These are phyloP conservation scores for Spinellus fusiger DNA, from an alignment of 192 early-diverging fungal genomes.

Conservation along the genomic window DNA sequence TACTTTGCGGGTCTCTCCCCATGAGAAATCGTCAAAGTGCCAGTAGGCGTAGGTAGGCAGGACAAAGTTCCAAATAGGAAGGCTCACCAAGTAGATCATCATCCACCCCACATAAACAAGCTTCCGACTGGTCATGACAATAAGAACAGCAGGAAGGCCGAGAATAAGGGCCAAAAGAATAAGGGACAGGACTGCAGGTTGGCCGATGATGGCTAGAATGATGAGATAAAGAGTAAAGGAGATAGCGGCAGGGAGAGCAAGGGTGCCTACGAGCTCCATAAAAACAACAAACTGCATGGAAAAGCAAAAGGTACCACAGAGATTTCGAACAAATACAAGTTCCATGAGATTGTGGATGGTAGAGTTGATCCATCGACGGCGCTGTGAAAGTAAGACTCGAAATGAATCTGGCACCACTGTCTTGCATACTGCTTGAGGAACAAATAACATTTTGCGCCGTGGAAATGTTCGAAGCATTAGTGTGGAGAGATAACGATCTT, in stretches of 20 bases:
- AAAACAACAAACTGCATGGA: constrained; percentile 96
- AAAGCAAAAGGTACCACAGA: constrained; percentile 89
- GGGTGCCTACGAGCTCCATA: constrained; percentile 89
- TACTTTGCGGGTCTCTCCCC: constrained; percentile 75
- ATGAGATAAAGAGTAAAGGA: constrained; percentile 80
- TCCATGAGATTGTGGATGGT: constrained; percentile 85
- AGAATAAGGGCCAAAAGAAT: constrained; percentile 74
- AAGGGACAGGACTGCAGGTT: constrained; percentile 55
- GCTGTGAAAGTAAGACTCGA: constrained; percentile 65
- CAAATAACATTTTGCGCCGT: constrained; percentile 66
- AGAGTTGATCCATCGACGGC: constrained; percentile 85
- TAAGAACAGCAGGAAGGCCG: constrained; percentile 86
- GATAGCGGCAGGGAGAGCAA: constrained; percentile 88
- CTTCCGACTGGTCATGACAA: constrained; percentile 81
- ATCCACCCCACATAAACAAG: constrained; percentile 82
- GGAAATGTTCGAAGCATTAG: constrained; percentile 72
- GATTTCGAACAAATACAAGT: constrained; percentile 71
- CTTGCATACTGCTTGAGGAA: constrained; percentile 65
- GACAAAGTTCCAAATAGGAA: constrained; percentile 79
- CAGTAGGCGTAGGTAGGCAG: constrained; percentile 76
- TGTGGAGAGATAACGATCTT: constrained; percentile 74
- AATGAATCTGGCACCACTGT: constrained; percentile 71
- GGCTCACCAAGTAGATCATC: constrained; percentile 37
- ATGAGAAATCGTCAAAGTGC: constrained; percentile 87
- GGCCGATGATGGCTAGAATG: constrained; percentile 63